Evolutionary conservation across 805 yeast genomes (phyloP), one percentile per base, ranked within the genome.

Genomic region (Barnettozyma wickerhamii): DNA sequence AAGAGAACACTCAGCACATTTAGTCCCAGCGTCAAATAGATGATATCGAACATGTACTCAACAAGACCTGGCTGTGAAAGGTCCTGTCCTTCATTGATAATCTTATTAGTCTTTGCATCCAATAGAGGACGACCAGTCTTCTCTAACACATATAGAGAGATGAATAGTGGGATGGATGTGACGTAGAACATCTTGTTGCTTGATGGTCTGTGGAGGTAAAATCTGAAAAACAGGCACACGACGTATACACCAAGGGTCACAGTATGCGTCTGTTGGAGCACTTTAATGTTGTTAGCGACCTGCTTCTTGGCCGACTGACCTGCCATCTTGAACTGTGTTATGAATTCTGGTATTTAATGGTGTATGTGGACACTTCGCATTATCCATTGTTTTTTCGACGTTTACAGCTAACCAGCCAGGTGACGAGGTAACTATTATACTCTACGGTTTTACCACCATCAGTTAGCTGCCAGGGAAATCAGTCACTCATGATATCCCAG

Each of bases 241-340:
- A 42, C 38, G 21, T 63, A 53, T 5, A 67, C 45, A 0, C 31
- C 30, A 31, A 60, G 47, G 9, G 69, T 50, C 7, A 63, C 47
- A 3, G 53, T 7, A 40, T 69, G 72, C 19, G 69, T 60, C 42
- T 71, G 68, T 36, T 63, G 59, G 33, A 73, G 60, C 10, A 66
- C 59, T 35, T 62, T 55, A 10, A 51, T 47, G 45, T 73, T 73
- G 42, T 65, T 48, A 0, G 58, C 50, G 1, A 79, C 83, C 31
- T 68, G 71, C 47, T 75, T 78, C 62, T 77, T 78, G 13, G 68
- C 59, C 35, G 82, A 71, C 46, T 69, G 72, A 4, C 82, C 77
- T 5, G 81, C 83, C 84, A 78, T 78, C 27, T 3, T 23, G 24
- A 19, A 7, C 19, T 19, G 34, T 10, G 6, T 18, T 30, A 30